Conservation (phyloP, 257 asterid species). For the Knoxia roxburghii region DNA sequence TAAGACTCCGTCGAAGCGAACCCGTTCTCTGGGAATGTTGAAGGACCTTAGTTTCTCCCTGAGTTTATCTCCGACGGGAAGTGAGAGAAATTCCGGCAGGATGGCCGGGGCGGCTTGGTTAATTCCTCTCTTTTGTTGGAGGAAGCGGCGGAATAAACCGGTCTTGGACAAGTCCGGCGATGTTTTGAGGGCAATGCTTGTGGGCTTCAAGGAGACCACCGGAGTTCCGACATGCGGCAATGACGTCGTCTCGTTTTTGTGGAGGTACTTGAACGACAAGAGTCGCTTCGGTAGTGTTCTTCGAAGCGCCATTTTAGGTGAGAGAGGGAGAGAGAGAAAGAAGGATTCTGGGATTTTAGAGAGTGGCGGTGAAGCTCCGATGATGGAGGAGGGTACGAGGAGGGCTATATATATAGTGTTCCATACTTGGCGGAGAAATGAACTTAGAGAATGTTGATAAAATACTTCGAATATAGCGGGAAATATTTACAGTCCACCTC, state of each 20-base stretch:
- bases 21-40: constrained; percentile 29
- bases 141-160: constrained; percentile 37
- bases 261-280: neutral
- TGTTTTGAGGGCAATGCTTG: constrained; percentile 12
- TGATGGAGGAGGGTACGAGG: constrained; percentile 24
- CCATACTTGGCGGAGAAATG: constrained; percentile 8
- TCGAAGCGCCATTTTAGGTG: constrained; percentile 66
- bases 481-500: neutral
- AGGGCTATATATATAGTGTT: constrained; percentile 35
- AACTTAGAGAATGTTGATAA: neutral
- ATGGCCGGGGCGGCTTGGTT: constrained; percentile 32
- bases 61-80: constrained; percentile 63
- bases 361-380: constrained; percentile 12
- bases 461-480: neutral
- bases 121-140: constrained; percentile 46
- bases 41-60: constrained; percentile 46
- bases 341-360: neutral
- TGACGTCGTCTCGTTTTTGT: neutral
- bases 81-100: constrained; percentile 45
- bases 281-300: constrained; percentile 27
- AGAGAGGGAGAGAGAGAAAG: neutral
- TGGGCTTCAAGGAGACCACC: constrained; percentile 25
- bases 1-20: constrained; percentile 25
- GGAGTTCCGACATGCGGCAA: neutral
- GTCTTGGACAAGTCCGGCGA: constrained; percentile 22